Conservation (phyloP, 495 filamentous ascomycete species). For the Achaetomiella virescens region DNA sequence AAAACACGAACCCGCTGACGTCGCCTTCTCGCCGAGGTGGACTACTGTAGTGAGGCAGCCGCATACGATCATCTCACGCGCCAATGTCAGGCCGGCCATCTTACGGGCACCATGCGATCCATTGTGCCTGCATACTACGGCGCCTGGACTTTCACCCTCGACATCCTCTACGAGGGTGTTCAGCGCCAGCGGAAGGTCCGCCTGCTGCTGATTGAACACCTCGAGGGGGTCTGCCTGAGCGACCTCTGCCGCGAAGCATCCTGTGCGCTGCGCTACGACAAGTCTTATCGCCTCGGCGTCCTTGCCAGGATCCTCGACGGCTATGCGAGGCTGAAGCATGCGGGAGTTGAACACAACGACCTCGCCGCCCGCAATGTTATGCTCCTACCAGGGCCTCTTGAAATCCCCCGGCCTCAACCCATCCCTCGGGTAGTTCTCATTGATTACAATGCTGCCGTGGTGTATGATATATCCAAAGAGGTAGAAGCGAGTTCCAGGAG, state of each 20-base stretch:
- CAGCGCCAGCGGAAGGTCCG: conserved; percentile 9
- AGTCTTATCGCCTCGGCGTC: conserved; percentile 10
- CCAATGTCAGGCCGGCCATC: too few relatives aligned
- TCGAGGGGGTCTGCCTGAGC: conserved; percentile 7
- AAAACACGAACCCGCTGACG: neutral
- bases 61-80: conserved; percentile 7
- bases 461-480: neutral
- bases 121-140: conserved; percentile 13
- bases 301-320: conserved; percentile 11
- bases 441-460: neutral
- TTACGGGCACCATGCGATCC: conserved; percentile 1
- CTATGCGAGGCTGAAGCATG: neutral
- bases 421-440: neutral
- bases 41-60: conserved; percentile 15
- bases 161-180: neutral
- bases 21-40: conserved; percentile 1
- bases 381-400: neutral
- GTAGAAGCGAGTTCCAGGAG: too few relatives aligned
- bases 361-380: conserved; percentile 15
- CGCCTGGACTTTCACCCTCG: conserved; percentile 11
- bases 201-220: conserved; percentile 15
- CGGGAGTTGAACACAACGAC: conserved; percentile 11
- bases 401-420: neutral
- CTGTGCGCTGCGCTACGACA: neutral
- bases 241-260: neutral